phyloP scores from a whole-genome alignment of 2,329 filamentous ascomycete species.

The Fusarium sp. region DNA sequence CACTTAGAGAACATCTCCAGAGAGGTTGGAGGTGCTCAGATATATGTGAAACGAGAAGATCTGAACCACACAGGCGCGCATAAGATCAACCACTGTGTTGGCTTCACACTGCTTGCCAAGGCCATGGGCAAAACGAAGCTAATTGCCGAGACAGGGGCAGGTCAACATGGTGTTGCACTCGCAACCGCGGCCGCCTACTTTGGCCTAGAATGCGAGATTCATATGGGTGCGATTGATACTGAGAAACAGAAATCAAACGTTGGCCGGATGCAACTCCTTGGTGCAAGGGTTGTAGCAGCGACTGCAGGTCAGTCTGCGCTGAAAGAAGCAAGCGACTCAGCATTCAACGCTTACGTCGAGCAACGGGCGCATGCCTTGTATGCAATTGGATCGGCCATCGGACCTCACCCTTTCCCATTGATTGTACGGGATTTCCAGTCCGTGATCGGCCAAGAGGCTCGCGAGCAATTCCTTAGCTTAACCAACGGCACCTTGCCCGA shows the following conservation, averaged over 20 bases:
- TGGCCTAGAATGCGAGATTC: slow-evolving; percentile 11
- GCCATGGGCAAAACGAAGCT: slow-evolving; percentile 17
- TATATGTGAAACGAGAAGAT: slow-evolving; percentile 16
- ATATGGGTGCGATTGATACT: slow-evolving; percentile 12
- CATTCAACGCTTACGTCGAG: slow-evolving; percentile 8
- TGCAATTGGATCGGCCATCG: slow-evolving; percentile 15
- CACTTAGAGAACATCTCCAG: neutral
- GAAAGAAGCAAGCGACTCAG: slow-evolving; percentile 20
- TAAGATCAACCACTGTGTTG: slow-evolving; percentile 24
- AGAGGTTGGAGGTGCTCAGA: slow-evolving; percentile 5
- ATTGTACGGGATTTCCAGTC: slow-evolving; percentile 27
- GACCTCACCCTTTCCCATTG: slow-evolving; percentile 15
- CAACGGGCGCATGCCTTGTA: slow-evolving; percentile 7
- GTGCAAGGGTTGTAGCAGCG: neutral
- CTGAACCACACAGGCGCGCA: slow-evolving; percentile 15
- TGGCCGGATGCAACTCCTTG: slow-evolving; percentile 14
- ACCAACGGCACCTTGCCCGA: neutral
- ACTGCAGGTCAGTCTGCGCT: slow-evolving; percentile 15
- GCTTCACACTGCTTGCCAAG: slow-evolving; percentile 21
- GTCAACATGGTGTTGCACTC: slow-evolving; percentile 21
- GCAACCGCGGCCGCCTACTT: slow-evolving; percentile 19
- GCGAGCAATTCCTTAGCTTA: slow-evolving; percentile 6
- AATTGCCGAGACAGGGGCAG: slow-evolving; percentile 18
- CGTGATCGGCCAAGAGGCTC: slow-evolving; percentile 11
- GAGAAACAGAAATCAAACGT: slow-evolving; percentile 24